phyloP scores from a whole-genome alignment of 306 rosid species.

The Medicago ruthenica region DNA sequence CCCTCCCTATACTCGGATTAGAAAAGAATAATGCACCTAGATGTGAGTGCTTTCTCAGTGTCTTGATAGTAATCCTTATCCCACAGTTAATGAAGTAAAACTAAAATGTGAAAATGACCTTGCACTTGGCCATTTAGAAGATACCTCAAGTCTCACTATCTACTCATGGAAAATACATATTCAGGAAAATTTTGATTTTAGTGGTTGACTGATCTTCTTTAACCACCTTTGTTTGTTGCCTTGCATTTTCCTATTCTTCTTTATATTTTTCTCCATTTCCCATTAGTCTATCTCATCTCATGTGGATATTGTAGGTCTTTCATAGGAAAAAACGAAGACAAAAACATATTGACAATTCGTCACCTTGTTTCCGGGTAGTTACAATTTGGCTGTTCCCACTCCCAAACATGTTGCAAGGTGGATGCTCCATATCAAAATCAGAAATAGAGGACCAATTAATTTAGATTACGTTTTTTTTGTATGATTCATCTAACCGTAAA shows the following conservation, averaged over 20 bases:
- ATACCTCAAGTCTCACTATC: background rate
- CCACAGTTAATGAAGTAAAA: constrained; percentile 9
- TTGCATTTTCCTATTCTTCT: constrained; percentile 23
- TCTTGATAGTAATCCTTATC: constrained; percentile 8
- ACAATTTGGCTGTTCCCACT: constrained; percentile 4
- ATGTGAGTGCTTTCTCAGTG: constrained; percentile 24
- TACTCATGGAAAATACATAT: constrained; percentile 37
- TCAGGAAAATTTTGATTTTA: constrained; percentile 30
- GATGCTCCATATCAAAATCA: background rate
- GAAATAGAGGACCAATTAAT: no score
- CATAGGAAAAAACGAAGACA: constrained; percentile 2
- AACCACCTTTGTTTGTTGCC: constrained; percentile 22
- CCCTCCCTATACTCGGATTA: background rate
- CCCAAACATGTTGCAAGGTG: background rate
- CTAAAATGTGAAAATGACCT: constrained; percentile 33
- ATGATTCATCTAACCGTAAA: no score
- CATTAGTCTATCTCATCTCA: background rate
- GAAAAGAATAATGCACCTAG: constrained; percentile 7
- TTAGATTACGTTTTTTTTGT: no score
- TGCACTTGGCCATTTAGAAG: constrained; percentile 26
- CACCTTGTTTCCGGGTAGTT: constrained; percentile 31
- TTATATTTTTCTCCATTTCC: constrained; percentile 10
- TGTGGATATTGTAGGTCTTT: background rate
- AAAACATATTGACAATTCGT: constrained; percentile 9
- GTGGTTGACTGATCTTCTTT: constrained; percentile 36